Evolutionary conservation across 345 rosid genomes (phyloP).

Genomic region (Linum usitatissimum): DNA sequence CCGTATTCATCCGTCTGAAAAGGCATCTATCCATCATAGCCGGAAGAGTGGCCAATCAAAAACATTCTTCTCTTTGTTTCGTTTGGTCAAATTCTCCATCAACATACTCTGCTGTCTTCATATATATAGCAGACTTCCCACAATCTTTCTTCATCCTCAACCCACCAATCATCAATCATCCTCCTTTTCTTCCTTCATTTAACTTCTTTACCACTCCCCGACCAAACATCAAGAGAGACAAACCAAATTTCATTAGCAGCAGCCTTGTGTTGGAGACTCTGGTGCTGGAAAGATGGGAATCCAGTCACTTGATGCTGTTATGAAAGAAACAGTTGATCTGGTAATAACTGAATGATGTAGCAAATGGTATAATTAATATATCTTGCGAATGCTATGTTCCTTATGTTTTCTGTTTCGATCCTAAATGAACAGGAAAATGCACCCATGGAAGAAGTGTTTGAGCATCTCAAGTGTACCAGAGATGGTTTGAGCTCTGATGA

Average conservation of each 20-base stretch:
- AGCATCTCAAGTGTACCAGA: too few relatives aligned
- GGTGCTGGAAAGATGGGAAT: constrained; percentile 16
- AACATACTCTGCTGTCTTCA: not conserved
- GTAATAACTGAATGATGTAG: not conserved
- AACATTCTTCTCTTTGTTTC: constrained; percentile 2
- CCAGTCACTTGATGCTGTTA: too few relatives aligned
- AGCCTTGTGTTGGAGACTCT: constrained; percentile 18
- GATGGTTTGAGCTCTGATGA: too few relatives aligned
- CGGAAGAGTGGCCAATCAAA: too few relatives aligned
- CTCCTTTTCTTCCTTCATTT: too few relatives aligned
- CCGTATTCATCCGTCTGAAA: too few relatives aligned
- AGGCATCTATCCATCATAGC: too few relatives aligned
- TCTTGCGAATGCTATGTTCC: too few relatives aligned
- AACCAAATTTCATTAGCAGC: constrained; percentile 15
- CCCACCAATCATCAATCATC: not conserved
- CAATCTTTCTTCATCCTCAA: not conserved
- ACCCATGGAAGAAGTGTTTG: too few relatives aligned
- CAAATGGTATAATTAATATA: too few relatives aligned
- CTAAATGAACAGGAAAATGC: constrained; percentile 25
- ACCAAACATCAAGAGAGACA: not conserved
- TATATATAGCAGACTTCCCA: not conserved
- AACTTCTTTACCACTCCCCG: too few relatives aligned
- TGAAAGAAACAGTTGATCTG: too few relatives aligned
- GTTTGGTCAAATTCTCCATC: not conserved
- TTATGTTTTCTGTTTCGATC: not conserved